A percentile compares a stretch with the other conserved stretches of the same genome.
Evolutionary conservation across 1,284 basidiomycete genomes (phyloP).

Genomic region (Apiotrichum gracile): DNA sequence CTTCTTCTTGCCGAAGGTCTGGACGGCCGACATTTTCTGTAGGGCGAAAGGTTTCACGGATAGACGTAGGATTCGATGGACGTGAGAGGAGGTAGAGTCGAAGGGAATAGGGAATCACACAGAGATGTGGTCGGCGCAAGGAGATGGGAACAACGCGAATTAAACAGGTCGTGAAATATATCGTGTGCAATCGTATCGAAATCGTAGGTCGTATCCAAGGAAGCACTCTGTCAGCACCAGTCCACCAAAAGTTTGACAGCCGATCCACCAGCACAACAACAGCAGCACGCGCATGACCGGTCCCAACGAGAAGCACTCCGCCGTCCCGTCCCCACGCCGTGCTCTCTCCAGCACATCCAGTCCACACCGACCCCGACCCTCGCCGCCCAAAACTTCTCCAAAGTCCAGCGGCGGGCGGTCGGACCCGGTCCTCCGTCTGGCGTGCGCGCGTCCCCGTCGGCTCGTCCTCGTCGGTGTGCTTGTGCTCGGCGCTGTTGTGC

Average conservation of each 20-base stretch:
- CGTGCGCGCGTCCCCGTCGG: no score
- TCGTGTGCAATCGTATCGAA: background rate
- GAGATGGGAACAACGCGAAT: background rate
- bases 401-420: no score
- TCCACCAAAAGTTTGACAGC: background rate
- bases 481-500: background rate
- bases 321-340: no score
- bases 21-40: conserved; percentile 59
- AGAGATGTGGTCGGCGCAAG: background rate
- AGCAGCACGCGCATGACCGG: background rate
- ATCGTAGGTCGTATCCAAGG: background rate
- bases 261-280: background rate
- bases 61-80: background rate
- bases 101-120: background rate
- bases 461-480: background rate
- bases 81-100: background rate
- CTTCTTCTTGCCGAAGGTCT: conserved; percentile 99
- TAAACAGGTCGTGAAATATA: background rate
- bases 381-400: no score
- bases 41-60: background rate
- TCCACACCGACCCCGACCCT: no score
- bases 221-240: background rate
- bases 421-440: background rate
- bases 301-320: background rate
- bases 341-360: no score